phyloP scores from a whole-genome alignment of 2,329 filamentous ascomycete species.

The Calonectria naviculata region DNA sequence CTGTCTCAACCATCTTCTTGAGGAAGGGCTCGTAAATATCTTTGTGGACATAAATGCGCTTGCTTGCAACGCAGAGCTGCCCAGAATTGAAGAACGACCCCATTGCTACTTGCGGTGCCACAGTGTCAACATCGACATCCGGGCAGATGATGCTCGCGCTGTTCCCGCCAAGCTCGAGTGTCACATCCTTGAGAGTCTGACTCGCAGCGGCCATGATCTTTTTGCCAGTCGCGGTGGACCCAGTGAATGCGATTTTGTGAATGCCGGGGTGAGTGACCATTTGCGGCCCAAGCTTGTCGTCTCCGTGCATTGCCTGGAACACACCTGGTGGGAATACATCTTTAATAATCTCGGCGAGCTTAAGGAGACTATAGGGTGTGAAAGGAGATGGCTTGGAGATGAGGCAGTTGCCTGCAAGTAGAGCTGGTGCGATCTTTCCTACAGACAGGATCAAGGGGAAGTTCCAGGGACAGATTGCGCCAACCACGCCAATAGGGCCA shows the following conservation, averaged over 20 bases:
- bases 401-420: neutral
- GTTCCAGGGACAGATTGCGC: neutral
- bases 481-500: neutral
- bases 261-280: neutral
- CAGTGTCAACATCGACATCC: slow-evolving; percentile 61
- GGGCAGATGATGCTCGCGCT: slow-evolving; percentile 32
- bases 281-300: neutral
- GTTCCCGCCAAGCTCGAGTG: slow-evolving; percentile 1
- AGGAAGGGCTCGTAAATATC: slow-evolving; percentile 54
- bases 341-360: neutral
- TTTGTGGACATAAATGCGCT: slow-evolving; percentile 66
- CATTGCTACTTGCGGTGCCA: slow-evolving; percentile 18
- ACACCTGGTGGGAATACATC: neutral
- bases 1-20: neutral
- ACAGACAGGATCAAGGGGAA: neutral
- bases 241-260: neutral
- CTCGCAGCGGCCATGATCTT: neutral
- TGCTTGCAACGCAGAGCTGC: slow-evolving; percentile 51
- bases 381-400: neutral
- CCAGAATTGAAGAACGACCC: slow-evolving; percentile 14
- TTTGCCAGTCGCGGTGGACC: neutral
- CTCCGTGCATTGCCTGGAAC: neutral
- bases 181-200: neutral
- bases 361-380: neutral
- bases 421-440: neutral